These are phyloP conservation scores for Cercospora brassicicola DNA, from an alignment of 2,329 filamentous ascomycete genomes.

Conservation along the genomic window DNA sequence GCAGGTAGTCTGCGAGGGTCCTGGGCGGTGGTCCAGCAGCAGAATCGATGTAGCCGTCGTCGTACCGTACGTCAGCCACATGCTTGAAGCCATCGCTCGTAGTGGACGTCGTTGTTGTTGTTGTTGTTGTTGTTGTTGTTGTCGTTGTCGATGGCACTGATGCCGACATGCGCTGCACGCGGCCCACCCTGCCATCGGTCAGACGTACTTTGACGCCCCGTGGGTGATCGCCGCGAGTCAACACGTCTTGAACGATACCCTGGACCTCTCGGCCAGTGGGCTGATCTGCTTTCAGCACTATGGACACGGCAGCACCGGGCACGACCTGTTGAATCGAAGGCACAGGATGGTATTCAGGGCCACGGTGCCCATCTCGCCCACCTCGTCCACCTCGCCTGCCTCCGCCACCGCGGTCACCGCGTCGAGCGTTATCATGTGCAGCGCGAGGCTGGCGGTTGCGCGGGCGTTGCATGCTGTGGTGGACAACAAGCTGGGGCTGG, in stretches of 20 bases:
- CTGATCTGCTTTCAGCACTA: constrained; percentile 75
- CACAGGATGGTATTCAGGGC: constrained; percentile 25
- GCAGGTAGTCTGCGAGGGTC: constrained; percentile 34
- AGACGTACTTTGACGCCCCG: constrained; percentile 70
- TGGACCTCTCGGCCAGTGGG: constrained; percentile 69
- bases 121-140: not conserved
- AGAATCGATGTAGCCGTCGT: constrained; percentile 3
- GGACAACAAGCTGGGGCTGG: not conserved
- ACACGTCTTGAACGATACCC: constrained; percentile 65
- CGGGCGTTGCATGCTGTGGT: constrained; percentile 32
- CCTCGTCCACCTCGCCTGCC: not conserved
- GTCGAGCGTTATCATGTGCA: constrained; percentile 13
- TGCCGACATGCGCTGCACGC: constrained; percentile 64
- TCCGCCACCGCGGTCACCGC: constrained; percentile 5
- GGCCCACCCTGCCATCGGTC: constrained; percentile 67
- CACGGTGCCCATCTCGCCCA: constrained; percentile 3
- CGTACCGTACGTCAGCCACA: constrained; percentile 13
- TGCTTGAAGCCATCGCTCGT: constrained; percentile 17
- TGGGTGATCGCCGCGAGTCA: constrained; percentile 73
- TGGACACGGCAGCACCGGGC: constrained; percentile 65
- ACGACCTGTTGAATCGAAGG: constrained; percentile 50
- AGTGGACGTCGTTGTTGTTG: not conserved
- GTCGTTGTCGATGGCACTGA: constrained; percentile 9
- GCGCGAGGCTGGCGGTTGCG: constrained; percentile 36
- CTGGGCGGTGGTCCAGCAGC: constrained; percentile 29